Evolutionary conservation across 371 early-diverging fungal genomes (phyloP), one percentile per base, ranked within the genome.

Genomic region (Ordospora colligata): DNA sequence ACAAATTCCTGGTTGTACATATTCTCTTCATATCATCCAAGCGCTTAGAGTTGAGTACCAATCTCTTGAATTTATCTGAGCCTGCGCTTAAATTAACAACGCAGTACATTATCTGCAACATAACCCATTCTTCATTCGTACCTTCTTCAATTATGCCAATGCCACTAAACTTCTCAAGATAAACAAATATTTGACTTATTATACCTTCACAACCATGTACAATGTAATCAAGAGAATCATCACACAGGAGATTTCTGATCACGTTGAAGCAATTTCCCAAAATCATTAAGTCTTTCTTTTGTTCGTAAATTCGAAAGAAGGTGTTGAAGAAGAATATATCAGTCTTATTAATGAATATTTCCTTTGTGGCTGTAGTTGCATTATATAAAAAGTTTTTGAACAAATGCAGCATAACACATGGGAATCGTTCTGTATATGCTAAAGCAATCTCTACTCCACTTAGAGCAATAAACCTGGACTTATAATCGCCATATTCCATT

Each of bases 311-410:
- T n/a, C 6, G 8, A 32, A 74, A 42, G 17, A 67, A 67, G 2
- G 1, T 54, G 43, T 27, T 47, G 40, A 74, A 67, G 12, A 67
- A 53, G 7, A 44, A n/a, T 45, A 45, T 44, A 17, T 47, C 14
- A 21, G 50, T 67, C 37, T n/a, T 17, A 14, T 49, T 32, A 45
- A 73, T 40, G 23, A 45, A 43, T 0, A 50, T 42, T 54, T 66
- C 45, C 32, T 45, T 66, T 66, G 53, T 27, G 17, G 25, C 43
- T 23, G 27, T 21, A 14, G 44, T n/a, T 12, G 32, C 17, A 37
- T 66, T 53, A 19, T 74, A 74, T 0, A 74, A 17, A 67, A 64
- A 74, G 37, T 74, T 74, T 23, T 74, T 74, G 46, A 63, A 62
- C 9, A 74, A 47, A n/a, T 22, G 25, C 17, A 74, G 46, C 6